Conservation (phyloP, 2,329 filamentous ascomycete species). For the Apiospora koreana region DNA sequence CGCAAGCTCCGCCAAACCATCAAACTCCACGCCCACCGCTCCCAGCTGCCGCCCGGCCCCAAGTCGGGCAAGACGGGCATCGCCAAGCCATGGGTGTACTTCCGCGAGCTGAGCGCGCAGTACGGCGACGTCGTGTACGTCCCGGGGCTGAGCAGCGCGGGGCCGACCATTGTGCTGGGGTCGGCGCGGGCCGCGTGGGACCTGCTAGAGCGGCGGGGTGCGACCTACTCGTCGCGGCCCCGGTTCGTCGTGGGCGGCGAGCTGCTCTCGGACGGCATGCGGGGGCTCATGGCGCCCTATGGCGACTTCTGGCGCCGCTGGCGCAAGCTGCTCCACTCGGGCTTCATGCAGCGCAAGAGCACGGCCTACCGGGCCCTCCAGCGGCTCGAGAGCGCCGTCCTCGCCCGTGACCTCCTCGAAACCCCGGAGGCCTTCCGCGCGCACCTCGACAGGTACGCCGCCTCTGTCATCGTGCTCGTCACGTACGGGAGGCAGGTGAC, state of each 20-base stretch:
- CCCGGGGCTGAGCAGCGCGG: conserved; percentile 32
- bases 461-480: conserved; percentile 43
- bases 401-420: conserved; percentile 39
- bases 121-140: conserved; percentile 45
- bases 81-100: conserved; percentile 44
- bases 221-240: conserved; percentile 45
- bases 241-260: conserved; percentile 48
- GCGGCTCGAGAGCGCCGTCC: conserved; percentile 40
- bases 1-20: conserved; percentile 39
- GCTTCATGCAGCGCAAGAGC: conserved; percentile 45
- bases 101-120: conserved; percentile 37
- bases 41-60: conserved; percentile 40
- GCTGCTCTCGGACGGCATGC: conserved; percentile 40
- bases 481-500: conserved; percentile 41
- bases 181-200: conserved; percentile 45
- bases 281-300: conserved; percentile 46
- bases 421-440: conserved; percentile 31
- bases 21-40: conserved; percentile 39
- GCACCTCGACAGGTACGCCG: conserved; percentile 39
- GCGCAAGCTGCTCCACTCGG: conserved; percentile 43
- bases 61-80: conserved; percentile 38
- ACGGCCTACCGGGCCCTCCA: conserved; percentile 43
- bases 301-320: conserved; percentile 43
- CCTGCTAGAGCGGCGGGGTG: conserved; percentile 43
- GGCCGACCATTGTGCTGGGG: conserved; percentile 42